A percentile compares a stretch with the other conserved stretches of the same genome.
These are phyloP conservation scores for Sedum album DNA, from an alignment of 164 flowering plant species.

Conservation along the genomic window DNA sequence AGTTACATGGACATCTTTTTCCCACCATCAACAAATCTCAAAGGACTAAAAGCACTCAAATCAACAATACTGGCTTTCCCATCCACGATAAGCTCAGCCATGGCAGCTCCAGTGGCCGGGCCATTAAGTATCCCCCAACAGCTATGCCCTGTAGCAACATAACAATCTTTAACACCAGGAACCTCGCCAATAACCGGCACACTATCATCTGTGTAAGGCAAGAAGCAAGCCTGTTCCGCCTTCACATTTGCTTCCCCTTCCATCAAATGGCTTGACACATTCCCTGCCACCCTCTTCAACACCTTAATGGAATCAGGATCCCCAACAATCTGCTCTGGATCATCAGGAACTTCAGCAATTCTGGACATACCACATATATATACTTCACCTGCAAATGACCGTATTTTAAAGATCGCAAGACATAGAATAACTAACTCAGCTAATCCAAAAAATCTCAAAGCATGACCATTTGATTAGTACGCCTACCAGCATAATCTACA, in stretches of 20 bases:
- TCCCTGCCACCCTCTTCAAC: no score
- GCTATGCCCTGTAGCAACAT: conserved; percentile 85
- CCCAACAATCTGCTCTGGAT: conserved; percentile 50
- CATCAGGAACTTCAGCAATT: conserved; percentile 70
- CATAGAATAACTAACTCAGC: no score
- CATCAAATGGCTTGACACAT: conserved; percentile 61
- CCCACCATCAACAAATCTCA: conserved; percentile 38
- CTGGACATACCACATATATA: conserved; percentile 82
- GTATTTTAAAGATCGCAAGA: background rate
- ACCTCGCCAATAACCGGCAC: conserved; percentile 71
- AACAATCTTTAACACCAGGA: conserved; percentile 66
- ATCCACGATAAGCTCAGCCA: conserved; percentile 81
- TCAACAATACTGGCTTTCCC: conserved; percentile 58
- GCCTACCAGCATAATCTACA: background rate
- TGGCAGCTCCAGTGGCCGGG: conserved; percentile 82
- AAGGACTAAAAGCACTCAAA: conserved; percentile 61
- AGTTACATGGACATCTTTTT: conserved; percentile 4
- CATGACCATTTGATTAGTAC: background rate
- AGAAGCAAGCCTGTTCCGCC: conserved; percentile 83
- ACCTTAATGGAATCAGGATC: conserved; percentile 52
- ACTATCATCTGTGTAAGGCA: conserved; percentile 76
- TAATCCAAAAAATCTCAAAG: background rate
- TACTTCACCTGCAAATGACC: conserved; percentile 58
- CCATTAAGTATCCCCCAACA: conserved; percentile 96
- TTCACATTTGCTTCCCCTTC: conserved; percentile 59